These are phyloP conservation scores for Novymonas esmeraldas DNA, from an alignment of 208 protist species.

Conservation along the genomic window DNA sequence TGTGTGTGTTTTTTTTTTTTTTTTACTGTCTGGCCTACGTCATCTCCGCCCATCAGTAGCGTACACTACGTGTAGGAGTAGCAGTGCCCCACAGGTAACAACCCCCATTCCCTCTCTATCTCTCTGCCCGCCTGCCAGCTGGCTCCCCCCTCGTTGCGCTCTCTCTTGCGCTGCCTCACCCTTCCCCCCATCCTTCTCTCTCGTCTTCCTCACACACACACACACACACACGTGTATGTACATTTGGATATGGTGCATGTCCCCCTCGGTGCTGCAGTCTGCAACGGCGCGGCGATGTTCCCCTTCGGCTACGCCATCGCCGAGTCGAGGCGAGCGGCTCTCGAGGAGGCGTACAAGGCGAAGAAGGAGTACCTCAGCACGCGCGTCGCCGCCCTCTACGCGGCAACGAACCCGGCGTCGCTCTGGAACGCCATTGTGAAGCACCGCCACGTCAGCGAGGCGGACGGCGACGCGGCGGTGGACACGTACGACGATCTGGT, in stretches of 20 bases:
- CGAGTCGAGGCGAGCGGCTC: conserved; percentile 24
- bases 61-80: no score
- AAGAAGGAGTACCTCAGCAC: conserved; percentile 57
- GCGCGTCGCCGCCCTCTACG: conserved; percentile 52
- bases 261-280: no score
- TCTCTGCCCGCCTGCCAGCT: neutral
- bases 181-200: neutral
- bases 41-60: no score
- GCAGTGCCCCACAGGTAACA: no score
- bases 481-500: conserved; percentile 74
- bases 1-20: no score
- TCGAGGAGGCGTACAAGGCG: conserved; percentile 45
- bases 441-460: conserved; percentile 35
- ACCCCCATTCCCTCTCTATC: neutral
- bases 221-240: no score
- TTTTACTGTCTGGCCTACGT: no score
- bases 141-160: neutral
- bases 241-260: no score
- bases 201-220: neutral
- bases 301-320: conserved; percentile 28
- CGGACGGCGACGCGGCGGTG: conserved; percentile 16
- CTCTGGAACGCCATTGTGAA: conserved; percentile 84
- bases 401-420: conserved; percentile 69
- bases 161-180: neutral
- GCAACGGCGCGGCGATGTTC: conserved; percentile 17